Evolutionary conservation across 2,329 filamentous ascomycete species (phyloP), one percentile per base, ranked within the genome.

Genomic region (Beauveria brongniartii): DNA sequence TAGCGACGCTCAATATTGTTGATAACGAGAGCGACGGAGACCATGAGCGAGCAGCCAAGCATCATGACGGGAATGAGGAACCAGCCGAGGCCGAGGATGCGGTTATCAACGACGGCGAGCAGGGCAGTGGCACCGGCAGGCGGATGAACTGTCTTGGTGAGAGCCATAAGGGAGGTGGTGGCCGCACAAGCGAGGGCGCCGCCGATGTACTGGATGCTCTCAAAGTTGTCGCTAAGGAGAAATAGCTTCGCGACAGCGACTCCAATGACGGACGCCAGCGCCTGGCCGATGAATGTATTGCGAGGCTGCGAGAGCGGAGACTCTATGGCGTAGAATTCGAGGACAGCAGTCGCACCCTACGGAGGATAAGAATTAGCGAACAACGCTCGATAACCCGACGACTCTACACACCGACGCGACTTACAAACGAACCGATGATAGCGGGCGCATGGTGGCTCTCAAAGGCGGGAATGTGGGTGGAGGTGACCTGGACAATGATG

Each of bases 51-150:
- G 53, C 78, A 81, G 4, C 82, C 84, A 24, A 91, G 73, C 43
- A 87, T 58, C 20, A 90, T 78, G 6, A 90, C 74, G 0, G 85
- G 82, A 6, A 91, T 69, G 14, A 90, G 72, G 63, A 80, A 83
- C 89, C 89, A 92, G n/a, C 88, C 87, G 12, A 91, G 71, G 0
- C 68, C 66, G 10, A 79, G 75, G 1, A 85, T 74, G 1, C 77
- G 74, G 2, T 79, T 74, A 62, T 86, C 83, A 1, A 85, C 78
- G 0, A 88, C 85, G 0, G 87, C 87, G 28, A 92, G 74, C 1
- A 92, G 73, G 0, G 87, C 88, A 0, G 88, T 92, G 9, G 89
- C 88, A 5, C 89, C 89, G 0, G 87, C 89, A 0, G 89, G 89
- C 0, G 89, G 89, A 65, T 92, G 87, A 0, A 89, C 79, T 0